A percentile compares a stretch with the other conserved stretches of the same genome.
These are phyloP conservation scores for Cryptococcus jaspeensis DNA, from an alignment of 1,284 basidiomycete genomes.

Conservation along the genomic window DNA sequence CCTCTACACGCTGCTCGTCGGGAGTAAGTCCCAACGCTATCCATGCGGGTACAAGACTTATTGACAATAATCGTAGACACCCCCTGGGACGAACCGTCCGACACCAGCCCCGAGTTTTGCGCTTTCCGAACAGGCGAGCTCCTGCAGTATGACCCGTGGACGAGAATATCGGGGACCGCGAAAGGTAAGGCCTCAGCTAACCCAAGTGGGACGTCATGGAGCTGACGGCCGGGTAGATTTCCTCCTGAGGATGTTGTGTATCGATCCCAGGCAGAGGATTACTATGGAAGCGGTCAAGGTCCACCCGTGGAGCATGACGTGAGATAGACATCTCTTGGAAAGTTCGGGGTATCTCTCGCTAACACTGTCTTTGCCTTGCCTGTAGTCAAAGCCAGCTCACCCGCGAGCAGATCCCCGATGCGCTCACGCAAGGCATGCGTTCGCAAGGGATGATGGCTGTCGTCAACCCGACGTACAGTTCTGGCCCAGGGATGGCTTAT, in stretches of 20 bases:
- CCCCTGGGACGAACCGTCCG: slow-evolving; percentile 94
- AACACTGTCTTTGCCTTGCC: not conserved
- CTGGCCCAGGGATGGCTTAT: slow-evolving; percentile 36
- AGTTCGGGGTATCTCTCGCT: no score
- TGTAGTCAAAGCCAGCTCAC: slow-evolving; percentile 69
- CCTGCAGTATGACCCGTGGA: slow-evolving; percentile 79
- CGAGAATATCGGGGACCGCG: slow-evolving; percentile 61
- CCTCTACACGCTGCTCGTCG: slow-evolving; percentile 83
- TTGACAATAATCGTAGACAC: slow-evolving; percentile 64
- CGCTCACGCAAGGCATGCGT: slow-evolving; percentile 66
- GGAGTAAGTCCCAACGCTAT: slow-evolving; percentile 63
- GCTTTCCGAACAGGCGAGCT: slow-evolving; percentile 75
- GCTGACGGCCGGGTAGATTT: slow-evolving; percentile 58
- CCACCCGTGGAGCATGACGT: slow-evolving; percentile 81
- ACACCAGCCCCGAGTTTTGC: slow-evolving; percentile 71
- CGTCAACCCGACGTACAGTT: slow-evolving; percentile 58
- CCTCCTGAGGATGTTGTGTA: slow-evolving; percentile 67
- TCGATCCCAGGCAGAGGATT: slow-evolving; percentile 70
- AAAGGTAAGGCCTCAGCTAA: slow-evolving; percentile 57
- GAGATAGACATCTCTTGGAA: slow-evolving; percentile 22
- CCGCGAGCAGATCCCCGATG: slow-evolving; percentile 63
- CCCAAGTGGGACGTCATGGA: not conserved
- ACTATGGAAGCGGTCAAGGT: slow-evolving; percentile 66
- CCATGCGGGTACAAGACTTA: no score
- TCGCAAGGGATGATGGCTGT: slow-evolving; percentile 67